Conservation (phyloP, 2,329 filamentous ascomycete genomes). For the Xylariaceae sp. region DNA sequence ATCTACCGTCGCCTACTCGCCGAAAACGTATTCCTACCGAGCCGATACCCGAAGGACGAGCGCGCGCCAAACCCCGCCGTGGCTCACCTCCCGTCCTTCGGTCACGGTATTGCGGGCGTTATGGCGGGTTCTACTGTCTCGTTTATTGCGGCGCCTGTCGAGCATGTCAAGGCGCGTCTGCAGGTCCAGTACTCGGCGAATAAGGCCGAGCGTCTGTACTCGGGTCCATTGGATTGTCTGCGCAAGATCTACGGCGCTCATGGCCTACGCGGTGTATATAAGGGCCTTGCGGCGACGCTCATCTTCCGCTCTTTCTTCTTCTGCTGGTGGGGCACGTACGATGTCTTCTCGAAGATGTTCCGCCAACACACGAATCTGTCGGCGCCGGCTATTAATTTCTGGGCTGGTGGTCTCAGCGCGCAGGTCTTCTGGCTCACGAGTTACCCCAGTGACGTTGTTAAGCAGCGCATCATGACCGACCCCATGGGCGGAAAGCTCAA, state of each 20-base stretch:
- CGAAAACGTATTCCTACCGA: slow-evolving; percentile 67
- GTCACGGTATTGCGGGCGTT: slow-evolving; percentile 83
- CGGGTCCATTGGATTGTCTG: slow-evolving; percentile 79
- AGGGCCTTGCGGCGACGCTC: slow-evolving; percentile 77
- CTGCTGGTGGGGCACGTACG: slow-evolving; percentile 97
- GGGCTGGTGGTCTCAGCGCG: slow-evolving; percentile 88
- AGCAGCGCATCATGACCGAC: slow-evolving; percentile 97
- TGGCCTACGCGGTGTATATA: slow-evolving; percentile 76
- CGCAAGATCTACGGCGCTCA: slow-evolving; percentile 65
- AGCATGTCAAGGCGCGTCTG: slow-evolving; percentile 89
- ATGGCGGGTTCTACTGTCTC: slow-evolving; percentile 85
- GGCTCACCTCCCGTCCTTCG: slow-evolving; percentile 60
- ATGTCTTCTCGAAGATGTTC: slow-evolving; percentile 68
- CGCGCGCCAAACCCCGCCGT: slow-evolving; percentile 35
- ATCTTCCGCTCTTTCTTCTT: slow-evolving; percentile 93
- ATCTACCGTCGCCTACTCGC: slow-evolving; percentile 81
- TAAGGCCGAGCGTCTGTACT: slow-evolving; percentile 74
- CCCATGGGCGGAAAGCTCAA: slow-evolving; percentile 65
- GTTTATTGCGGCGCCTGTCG: slow-evolving; percentile 87
- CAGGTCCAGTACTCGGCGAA: slow-evolving; percentile 87
- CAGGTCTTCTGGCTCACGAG: slow-evolving; percentile 93
- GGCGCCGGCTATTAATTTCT: slow-evolving; percentile 85
- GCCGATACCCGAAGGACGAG: slow-evolving; percentile 36
- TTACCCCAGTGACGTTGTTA: slow-evolving; percentile 89
- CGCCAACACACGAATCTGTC: slow-evolving; percentile 63